A percentile compares a stretch with the other conserved stretches of the same genome.
phyloP scores from a whole-genome alignment of 495 filamentous ascomycete genomes.

The Mytilinidion resinicola region DNA sequence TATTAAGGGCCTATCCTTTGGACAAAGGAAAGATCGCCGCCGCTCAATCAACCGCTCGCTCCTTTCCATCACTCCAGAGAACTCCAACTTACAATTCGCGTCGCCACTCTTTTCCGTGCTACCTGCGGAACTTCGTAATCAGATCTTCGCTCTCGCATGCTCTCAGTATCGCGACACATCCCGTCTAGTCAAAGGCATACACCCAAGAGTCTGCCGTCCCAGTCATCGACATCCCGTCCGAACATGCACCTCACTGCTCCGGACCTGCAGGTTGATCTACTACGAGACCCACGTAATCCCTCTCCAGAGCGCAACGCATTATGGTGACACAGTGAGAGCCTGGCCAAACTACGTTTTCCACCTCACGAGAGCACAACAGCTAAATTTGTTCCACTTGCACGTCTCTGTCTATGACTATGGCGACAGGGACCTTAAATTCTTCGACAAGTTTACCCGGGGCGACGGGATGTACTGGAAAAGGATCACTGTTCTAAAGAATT shows the following conservation, averaged over 20 bases:
- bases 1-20: no score
- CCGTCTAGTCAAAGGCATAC: background rate
- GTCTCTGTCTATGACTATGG: no score
- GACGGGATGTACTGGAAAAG: no score
- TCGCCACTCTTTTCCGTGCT: conserved; percentile 23
- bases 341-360: background rate
- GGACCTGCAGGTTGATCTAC: conserved; percentile 21
- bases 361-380: background rate
- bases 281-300: conserved; percentile 16
- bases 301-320: conserved; percentile 16
- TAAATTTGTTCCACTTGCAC: background rate
- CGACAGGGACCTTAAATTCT: background rate
- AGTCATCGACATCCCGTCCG: conserved; percentile 3
- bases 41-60: conserved; percentile 3
- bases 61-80: conserved; percentile 4
- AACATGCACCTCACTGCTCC: conserved; percentile 10
- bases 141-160: conserved; percentile 19
- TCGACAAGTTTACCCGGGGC: background rate
- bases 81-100: conserved; percentile 14
- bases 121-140: conserved; percentile 22
- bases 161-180: conserved; percentile 15
- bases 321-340: background rate
- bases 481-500: no score
- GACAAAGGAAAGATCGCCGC: no score
- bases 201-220: conserved; percentile 8